A percentile compares a stretch with the other conserved stretches of the same genome.
Evolutionary conservation across 768 basidiomycete species (phyloP).

Genomic region (Suillus luteus): DNA sequence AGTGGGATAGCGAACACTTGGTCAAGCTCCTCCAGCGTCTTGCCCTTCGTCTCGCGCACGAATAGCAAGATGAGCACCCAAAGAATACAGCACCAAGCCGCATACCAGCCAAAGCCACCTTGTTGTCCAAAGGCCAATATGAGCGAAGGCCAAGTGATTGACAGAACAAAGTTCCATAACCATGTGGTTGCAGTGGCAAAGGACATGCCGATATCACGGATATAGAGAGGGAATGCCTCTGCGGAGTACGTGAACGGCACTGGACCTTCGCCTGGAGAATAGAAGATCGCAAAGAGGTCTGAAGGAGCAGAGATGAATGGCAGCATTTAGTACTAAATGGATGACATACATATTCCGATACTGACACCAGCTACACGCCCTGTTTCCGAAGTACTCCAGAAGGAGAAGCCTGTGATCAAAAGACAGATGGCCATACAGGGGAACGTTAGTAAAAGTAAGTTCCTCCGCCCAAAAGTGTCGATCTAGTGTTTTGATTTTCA

Average conservation of each 20-base stretch:
- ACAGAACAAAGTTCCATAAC: slow-evolving; percentile 64
- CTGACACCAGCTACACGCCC: slow-evolving; percentile 51
- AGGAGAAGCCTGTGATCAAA: slow-evolving; percentile 73
- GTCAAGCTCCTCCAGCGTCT: slow-evolving; percentile 59
- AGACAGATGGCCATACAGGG: slow-evolving; percentile 79
- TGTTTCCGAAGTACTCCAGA: slow-evolving; percentile 45
- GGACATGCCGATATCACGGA: slow-evolving; percentile 59
- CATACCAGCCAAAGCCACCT: slow-evolving; percentile 78
- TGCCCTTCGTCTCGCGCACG: slow-evolving; percentile 70
- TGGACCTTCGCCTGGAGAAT: slow-evolving; percentile 86
- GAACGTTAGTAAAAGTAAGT: slow-evolving; percentile 74
- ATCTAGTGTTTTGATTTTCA: slow-evolving; percentile 44
- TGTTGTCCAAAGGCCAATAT: slow-evolving; percentile 62
- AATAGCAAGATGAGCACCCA: slow-evolving; percentile 62
- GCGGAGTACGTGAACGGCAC: slow-evolving; percentile 92
- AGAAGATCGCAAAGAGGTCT: slow-evolving; percentile 62
- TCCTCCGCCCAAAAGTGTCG: slow-evolving; percentile 78
- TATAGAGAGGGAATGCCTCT: slow-evolving; percentile 84
- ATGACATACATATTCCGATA: slow-evolving; percentile 46
- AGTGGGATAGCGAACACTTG: slow-evolving; percentile 59
- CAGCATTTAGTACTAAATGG: too few relatives aligned
- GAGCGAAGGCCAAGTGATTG: slow-evolving; percentile 72
- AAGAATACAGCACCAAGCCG: slow-evolving; percentile 56
- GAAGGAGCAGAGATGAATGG: slow-evolving; percentile 12
- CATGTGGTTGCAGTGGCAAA: slow-evolving; percentile 64